A percentile compares a stretch with the other conserved stretches of the same genome.
Evolutionary conservation across 2,329 filamentous ascomycete genomes (phyloP).

Genomic region (Alternaria sp.): DNA sequence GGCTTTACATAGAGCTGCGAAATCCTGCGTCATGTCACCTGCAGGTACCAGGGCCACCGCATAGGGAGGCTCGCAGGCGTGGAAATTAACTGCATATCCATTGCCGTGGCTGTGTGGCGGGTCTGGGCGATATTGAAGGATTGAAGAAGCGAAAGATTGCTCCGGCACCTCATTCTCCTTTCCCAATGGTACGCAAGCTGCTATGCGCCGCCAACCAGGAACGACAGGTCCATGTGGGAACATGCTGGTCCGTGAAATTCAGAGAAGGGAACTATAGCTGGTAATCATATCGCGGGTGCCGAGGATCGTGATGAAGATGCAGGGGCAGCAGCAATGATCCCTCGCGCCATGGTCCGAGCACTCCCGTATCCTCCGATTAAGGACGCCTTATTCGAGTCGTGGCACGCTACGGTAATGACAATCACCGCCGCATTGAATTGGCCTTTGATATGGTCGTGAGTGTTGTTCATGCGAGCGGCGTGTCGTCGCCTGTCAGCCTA

Average conservation of each 20-base stretch:
- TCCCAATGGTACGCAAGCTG: background rate
- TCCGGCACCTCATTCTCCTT: background rate
- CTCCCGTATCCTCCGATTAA: constrained; percentile 2
- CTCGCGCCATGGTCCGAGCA: constrained; percentile 9
- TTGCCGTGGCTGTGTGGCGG: constrained; percentile 18
- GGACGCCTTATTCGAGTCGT: constrained; percentile 15
- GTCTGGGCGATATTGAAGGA: constrained; percentile 14
- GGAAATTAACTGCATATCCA: constrained; percentile 17
- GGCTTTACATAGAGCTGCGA: constrained; percentile 16
- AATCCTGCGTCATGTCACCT: constrained; percentile 18
- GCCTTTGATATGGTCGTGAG: constrained; percentile 3
- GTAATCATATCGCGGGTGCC: constrained; percentile 14
- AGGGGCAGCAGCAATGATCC: constrained; percentile 21
- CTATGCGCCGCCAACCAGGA: background rate
- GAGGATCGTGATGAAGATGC: constrained; percentile 19
- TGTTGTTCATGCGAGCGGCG: constrained; percentile 4
- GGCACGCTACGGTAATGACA: constrained; percentile 18
- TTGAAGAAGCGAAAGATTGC: background rate
- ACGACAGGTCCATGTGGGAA: constrained; percentile 7
- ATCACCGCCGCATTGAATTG: constrained; percentile 13
- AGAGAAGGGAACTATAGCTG: constrained; percentile 16
- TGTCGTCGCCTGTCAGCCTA: constrained; percentile 3
- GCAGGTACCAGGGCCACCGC: constrained; percentile 19
- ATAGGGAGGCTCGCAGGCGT: constrained; percentile 13
- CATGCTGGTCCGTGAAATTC: constrained; percentile 11